Percentiles rank a stretch among this genome's conserved stretches.
These are phyloP conservation scores for Cercospora sp. DNA, from an alignment of 2,329 filamentous ascomycete species.

Conservation along the genomic window DNA sequence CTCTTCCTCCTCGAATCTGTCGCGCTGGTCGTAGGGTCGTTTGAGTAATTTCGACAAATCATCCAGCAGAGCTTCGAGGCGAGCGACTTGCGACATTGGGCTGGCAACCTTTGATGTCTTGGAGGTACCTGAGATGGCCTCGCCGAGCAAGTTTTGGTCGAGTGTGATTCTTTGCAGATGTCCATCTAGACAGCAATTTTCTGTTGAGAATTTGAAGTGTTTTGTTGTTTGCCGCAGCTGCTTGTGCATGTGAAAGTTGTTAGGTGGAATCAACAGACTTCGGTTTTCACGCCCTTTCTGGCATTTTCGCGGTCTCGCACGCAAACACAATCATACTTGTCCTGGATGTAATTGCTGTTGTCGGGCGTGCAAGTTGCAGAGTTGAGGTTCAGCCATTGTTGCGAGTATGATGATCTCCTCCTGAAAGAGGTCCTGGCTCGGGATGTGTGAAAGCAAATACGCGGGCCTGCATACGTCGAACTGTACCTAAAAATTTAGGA, in stretches of 20 bases:
- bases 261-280: not conserved
- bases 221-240: not conserved
- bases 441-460: not conserved
- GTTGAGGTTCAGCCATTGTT: not conserved
- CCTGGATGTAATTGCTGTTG: not conserved
- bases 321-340: not conserved
- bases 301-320: not conserved
- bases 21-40: not conserved
- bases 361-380: not conserved
- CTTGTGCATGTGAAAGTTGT: not conserved
- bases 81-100: not conserved
- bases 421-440: not conserved
- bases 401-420: not conserved
- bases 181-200: not conserved
- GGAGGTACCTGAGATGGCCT: not conserved
- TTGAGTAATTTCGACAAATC: not conserved
- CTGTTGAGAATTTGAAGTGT: not conserved
- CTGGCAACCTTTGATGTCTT: not conserved
- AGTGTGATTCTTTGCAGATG: not conserved
- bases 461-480: not conserved
- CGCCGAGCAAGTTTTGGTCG: not conserved
- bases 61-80: conserved; percentile 1
- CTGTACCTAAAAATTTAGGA: not conserved
- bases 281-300: not conserved
- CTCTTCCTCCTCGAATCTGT: not conserved